Evolutionary conservation across 202 grass and related monocot genomes (phyloP).

Genomic region (Bolboschoenoplectus hybrid): DNA sequence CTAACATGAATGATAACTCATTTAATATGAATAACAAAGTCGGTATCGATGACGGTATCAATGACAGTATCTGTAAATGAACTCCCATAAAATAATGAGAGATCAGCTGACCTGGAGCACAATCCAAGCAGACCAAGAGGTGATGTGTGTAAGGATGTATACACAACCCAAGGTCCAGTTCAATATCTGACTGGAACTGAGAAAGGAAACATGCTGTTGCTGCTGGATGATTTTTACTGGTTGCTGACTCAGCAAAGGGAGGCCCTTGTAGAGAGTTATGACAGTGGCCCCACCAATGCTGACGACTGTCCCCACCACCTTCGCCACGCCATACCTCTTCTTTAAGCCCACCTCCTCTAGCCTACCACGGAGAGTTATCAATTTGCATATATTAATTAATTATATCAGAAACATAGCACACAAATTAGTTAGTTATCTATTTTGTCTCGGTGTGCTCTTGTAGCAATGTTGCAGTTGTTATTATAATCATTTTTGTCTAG

Average conservation of each 20-base stretch:
- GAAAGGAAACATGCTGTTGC: conserved; percentile 29
- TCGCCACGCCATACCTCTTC: conserved; percentile 65
- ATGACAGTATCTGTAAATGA: background rate
- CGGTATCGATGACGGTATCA: too few relatives aligned
- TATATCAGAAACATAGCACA: background rate
- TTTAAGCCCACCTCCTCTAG: conserved; percentile 74
- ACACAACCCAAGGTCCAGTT: conserved; percentile 87
- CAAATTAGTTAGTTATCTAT: background rate
- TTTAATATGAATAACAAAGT: background rate
- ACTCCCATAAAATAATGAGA: background rate
- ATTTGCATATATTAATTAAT: background rate
- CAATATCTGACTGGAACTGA: conserved; percentile 54
- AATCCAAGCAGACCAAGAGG: conserved; percentile 90
- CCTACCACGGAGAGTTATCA: conserved; percentile 37
- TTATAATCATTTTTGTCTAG: too few relatives aligned
- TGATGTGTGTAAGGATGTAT: conserved; percentile 77
- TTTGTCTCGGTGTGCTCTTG: too few relatives aligned
- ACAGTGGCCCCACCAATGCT: conserved; percentile 85
- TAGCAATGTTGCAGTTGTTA: background rate
- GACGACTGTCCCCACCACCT: conserved; percentile 84
- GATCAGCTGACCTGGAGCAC: conserved; percentile 57
- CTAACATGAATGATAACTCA: too few relatives aligned
- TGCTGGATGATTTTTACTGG: background rate
- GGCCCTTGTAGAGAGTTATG: conserved; percentile 89
- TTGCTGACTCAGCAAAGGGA: conserved; percentile 61